Base-by-base conservation (phyloP, 2,329 filamentous ascomycete genomes). In the Colletotrichum endophyticum region DNA sequence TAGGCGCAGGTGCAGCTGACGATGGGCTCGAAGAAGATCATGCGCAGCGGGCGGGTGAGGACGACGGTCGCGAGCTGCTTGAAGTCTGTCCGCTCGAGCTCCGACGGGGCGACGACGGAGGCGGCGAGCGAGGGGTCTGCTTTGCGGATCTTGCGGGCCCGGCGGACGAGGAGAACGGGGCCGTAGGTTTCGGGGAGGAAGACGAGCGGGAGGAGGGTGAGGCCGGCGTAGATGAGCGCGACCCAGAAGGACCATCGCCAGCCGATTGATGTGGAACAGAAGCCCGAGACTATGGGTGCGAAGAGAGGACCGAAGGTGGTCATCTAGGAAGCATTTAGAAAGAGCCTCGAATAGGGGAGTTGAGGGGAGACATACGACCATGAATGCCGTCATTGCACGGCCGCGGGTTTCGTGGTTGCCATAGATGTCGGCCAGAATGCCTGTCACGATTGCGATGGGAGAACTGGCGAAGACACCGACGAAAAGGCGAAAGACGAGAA, bases 161-260 rank as follows among this genome's bases (percentile, higher is more conserved):
- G 87, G 28, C 85, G 86, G 69, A 88, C 87, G 25, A 94, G 85
- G 13, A 94, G 86, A 6, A 92, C 86, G 0, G 92, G 92, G 0
- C 85, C 89, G 79, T 90, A 93, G 1, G 92, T 93, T 82, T 94
- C 92, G 19, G 92, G 93, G 74, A 95, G 87, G 73, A 95, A 87
- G 76, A 93, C 88, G 16, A 95, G 84, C 2, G 92, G 85, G 4
- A 92, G 82, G 83, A 93, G 88, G 2, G 92, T 93, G 1, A 84
- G 84, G 30, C 90, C 93, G 3, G 94, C 94, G 71, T 95, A 87
- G 22, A 96, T 94, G 19, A 95, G 86, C 16, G 87, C 93, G 28
- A 95, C 89, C 90, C 93, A 95, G 80, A 94, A 94, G 2, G 89
- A 85, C 94, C 93, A 95, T 57, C 91, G 88, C 94, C 93, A 95